Conservation (phyloP, 495 filamentous ascomycete genomes). For the Penicillium subrubescens region DNA sequence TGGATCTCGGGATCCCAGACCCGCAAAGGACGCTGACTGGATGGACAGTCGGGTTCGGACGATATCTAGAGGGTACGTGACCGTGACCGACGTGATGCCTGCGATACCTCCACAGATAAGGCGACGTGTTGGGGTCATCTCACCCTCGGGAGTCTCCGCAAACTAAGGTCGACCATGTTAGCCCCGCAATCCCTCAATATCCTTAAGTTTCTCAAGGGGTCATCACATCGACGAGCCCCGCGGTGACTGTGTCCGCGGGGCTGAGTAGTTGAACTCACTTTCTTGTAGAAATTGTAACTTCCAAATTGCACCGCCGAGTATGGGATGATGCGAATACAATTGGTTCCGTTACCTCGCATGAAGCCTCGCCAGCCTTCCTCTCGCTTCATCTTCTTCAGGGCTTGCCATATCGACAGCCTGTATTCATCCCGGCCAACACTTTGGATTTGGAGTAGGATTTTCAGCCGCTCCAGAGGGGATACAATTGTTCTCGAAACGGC, state of each 20-base stretch:
- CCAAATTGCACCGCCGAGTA: constrained; percentile 98
- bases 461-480: constrained; percentile 90
- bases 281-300: constrained; percentile 96
- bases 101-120: constrained; percentile 85
- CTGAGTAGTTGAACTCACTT: constrained; percentile 56
- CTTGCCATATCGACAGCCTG: constrained; percentile 85
- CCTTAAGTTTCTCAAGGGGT: neutral
- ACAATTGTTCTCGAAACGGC: constrained; percentile 98
- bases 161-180: constrained; percentile 50
- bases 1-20: constrained; percentile 53
- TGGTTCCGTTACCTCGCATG: constrained; percentile 96
- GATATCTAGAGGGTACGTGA: constrained; percentile 87
- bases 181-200: neutral
- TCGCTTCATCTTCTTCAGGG: constrained; percentile 88
- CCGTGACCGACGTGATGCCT: constrained; percentile 88
- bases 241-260: neutral
- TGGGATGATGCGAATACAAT: constrained; percentile 96
- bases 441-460: constrained; percentile 97
- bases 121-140: constrained; percentile 67
- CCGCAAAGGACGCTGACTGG: constrained; percentile 89
- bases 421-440: constrained; percentile 89
- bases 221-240: neutral
- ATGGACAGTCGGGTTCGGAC: constrained; percentile 94
- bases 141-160: constrained; percentile 72
- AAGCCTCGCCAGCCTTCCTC: constrained; percentile 97